Percentiles rank a stretch among this genome's conserved stretches.
phyloP scores from a whole-genome alignment of 2,329 filamentous ascomycete species.

The Aureobasidium leucospermi region DNA sequence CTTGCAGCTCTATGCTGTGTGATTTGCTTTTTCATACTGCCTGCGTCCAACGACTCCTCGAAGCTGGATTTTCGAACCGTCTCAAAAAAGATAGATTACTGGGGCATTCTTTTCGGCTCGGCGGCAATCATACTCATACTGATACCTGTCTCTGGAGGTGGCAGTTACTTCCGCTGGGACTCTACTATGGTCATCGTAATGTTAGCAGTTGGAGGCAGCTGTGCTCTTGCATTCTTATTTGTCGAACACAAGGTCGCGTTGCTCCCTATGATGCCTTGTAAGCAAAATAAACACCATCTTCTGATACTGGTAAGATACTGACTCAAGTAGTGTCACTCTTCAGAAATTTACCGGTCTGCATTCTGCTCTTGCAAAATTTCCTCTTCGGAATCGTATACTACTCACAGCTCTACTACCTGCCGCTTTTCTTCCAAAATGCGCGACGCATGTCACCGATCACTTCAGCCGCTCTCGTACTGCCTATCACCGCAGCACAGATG shows the following conservation, averaged over 20 bases:
- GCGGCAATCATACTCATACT: conserved; percentile 53
- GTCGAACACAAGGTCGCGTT: conserved; percentile 49
- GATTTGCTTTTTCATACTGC: conserved; percentile 39
- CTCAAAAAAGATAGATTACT: conserved; percentile 52
- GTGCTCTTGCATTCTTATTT: conserved; percentile 43
- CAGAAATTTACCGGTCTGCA: background rate
- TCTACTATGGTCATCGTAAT: conserved; percentile 54
- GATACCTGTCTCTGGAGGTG: conserved; percentile 56
- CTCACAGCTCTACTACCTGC: conserved; percentile 39
- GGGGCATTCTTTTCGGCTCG: conserved; percentile 49
- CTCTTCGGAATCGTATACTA: conserved; percentile 23
- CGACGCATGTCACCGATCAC: conserved; percentile 37
- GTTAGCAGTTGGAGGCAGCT: conserved; percentile 44
- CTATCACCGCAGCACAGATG: conserved; percentile 44
- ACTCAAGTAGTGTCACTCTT: background rate
- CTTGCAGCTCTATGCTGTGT: conserved; percentile 41
- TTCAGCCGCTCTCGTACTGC: conserved; percentile 46
- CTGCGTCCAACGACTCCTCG: conserved; percentile 46
- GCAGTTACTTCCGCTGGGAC: conserved; percentile 43
- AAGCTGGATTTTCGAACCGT: conserved; percentile 39
- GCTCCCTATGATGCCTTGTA: conserved; percentile 44
- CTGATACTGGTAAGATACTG: background rate
- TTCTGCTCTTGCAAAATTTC: background rate
- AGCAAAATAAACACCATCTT: background rate
- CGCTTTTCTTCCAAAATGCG: conserved; percentile 56